These are phyloP conservation scores for Phycomyces nitens DNA, from an alignment of 192 early-diverging fungal species.

Conservation along the genomic window DNA sequence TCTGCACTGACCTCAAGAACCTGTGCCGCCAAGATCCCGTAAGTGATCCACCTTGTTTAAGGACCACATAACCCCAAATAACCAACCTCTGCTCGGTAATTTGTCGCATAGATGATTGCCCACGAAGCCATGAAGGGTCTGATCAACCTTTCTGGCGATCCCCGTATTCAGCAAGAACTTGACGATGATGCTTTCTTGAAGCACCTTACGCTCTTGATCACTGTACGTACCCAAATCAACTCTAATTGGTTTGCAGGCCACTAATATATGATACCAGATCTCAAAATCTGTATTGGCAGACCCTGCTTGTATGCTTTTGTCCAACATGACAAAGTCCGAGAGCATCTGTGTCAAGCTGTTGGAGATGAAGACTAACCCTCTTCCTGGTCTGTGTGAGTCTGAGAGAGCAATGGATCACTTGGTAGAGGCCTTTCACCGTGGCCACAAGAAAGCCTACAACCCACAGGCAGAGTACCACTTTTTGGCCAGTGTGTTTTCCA, in stretches of 20 bases:
- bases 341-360: conserved; percentile 56
- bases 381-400: conserved; percentile 42
- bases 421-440: conserved; percentile 84
- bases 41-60: conserved; percentile 5
- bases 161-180: conserved; percentile 55
- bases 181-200: conserved; percentile 69
- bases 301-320: conserved; percentile 84
- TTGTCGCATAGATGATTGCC: conserved; percentile 74
- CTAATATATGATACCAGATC: too few relatives aligned
- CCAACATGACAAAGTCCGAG: conserved; percentile 82
- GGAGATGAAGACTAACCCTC: conserved; percentile 27
- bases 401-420: conserved; percentile 73
- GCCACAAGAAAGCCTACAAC: conserved; percentile 77
- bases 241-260: not conserved
- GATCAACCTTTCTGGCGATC: conserved; percentile 80
- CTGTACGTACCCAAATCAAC: conserved; percentile 39
- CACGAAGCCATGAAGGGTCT: conserved; percentile 80
- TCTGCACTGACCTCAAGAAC: conserved; percentile 65
- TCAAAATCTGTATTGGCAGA: conserved; percentile 72
- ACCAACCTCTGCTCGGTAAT: too few relatives aligned
- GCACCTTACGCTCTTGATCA: conserved; percentile 65
- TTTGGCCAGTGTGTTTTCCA: conserved; percentile 90
- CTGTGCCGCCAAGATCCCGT: conserved; percentile 68
- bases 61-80: too few relatives aligned
- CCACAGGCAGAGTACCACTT: conserved; percentile 76